Evolutionary conservation across 2,329 filamentous ascomycete genomes (phyloP), one percentile per base, ranked within the genome.

Genomic region (Sporothrix euskadiensis): DNA sequence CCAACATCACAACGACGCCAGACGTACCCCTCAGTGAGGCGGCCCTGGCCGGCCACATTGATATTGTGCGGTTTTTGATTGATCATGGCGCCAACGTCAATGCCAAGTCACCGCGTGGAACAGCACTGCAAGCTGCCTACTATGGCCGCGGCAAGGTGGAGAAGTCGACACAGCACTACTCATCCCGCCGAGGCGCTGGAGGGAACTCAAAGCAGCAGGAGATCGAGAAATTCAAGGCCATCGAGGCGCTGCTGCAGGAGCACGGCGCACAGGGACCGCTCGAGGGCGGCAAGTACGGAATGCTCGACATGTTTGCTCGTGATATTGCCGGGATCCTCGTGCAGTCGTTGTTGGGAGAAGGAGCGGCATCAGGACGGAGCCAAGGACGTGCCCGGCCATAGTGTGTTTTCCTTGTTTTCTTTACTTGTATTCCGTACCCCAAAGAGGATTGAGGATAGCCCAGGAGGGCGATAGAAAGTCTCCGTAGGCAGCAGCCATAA

Each of bases 1-100:
- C 61, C 61, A 26, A 30, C 22, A 12, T 22, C 9, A 63, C 26
- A 9, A 41, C 35, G 4, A 19, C 32, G 19, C 9, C 32, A 12
- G n/a, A 63, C 16, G n/a, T 63, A 32, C 57, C 35, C 8, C 57
- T 61, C 3, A 41, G 32, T 2, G 32, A 63, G 19, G 57, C 65
- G 26, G 26, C 39, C 19, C 39, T 47, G 10, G 65, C 39, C 12
- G 65, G 65, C 30, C n/a, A 52, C 9, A 30, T 35, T 12, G 65
- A 30, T 19, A 66, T 47, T 9, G 61, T 63, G 32, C 35, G 22
- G n/a, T 39, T 47, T 4, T n/a, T 47, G n/a, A n/a, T 44, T 5
- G 59, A 66, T 19, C 39, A 66, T 10, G 61, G 61, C 39, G 41
- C 41, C 61, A 44, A 66, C n/a, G 61, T 44, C 39, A 22, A 63